A percentile compares a stretch with the other conserved stretches of the same genome.
phyloP scores from a whole-genome alignment of 108 stramenopile genomes.

The Skeletonema tropicum region DNA sequence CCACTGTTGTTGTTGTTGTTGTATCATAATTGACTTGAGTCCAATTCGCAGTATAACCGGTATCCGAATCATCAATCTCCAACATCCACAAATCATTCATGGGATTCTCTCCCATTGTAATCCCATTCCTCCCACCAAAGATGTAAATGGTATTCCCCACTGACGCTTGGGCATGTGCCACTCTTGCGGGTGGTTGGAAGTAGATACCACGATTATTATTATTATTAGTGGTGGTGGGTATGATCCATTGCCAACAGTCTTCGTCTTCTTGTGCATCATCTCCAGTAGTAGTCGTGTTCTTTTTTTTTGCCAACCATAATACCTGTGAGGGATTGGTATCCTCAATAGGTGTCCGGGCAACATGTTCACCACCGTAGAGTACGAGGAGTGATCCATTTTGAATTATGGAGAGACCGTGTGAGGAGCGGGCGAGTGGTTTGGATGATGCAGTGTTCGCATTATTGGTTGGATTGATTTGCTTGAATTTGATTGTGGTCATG shows the following conservation, averaged over 20 bases:
- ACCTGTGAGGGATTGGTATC: constrained; percentile 8
- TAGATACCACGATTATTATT: no score
- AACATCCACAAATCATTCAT: constrained; percentile 71
- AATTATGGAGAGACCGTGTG: constrained; percentile 57
- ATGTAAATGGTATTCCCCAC: constrained; percentile 45
- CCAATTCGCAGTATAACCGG: constrained; percentile 44
- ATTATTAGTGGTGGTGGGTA: neutral
- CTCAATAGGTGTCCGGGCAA: constrained; percentile 61
- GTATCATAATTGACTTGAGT: constrained; percentile 11
- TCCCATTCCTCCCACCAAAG: constrained; percentile 73
- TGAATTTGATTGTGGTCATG: neutral
- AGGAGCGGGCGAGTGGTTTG: constrained; percentile 9
- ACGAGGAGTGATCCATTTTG: constrained; percentile 25
- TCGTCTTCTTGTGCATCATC: neutral
- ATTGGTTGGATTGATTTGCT: neutral
- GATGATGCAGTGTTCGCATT: neutral
- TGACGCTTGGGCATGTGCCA: constrained; percentile 69
- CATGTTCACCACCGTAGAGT: constrained; percentile 64
- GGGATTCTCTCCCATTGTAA: constrained; percentile 61
- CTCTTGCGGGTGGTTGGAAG: constrained; percentile 48
- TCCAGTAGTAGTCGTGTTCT: no score
- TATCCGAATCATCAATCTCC: constrained; percentile 24
- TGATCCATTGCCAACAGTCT: constrained; percentile 28
- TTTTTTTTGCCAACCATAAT: constrained; percentile 19
- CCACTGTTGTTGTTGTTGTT: neutral